phyloP scores from a whole-genome alignment of 345 rosid species.

The Laguncularia racemosa region DNA sequence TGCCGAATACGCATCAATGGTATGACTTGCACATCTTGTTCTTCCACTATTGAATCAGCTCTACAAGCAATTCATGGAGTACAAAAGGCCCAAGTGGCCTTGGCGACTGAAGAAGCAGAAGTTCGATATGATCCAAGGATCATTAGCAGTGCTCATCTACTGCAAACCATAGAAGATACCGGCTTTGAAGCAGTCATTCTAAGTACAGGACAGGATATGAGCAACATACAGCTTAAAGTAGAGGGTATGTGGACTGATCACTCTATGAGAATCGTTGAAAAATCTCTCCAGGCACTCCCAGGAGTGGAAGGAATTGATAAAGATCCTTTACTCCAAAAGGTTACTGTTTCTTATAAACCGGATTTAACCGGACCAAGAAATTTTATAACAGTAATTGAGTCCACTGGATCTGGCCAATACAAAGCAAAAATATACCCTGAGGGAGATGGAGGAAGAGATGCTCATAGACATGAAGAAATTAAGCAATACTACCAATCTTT shows the following conservation, averaged over 20 bases:
- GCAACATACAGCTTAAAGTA: conserved; percentile 63
- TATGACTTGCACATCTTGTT: conserved; percentile 92
- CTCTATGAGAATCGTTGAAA: conserved; percentile 43
- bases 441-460: conserved; percentile 53
- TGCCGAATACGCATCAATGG: conserved; percentile 71
- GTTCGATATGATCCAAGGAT: conserved; percentile 54
- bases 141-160: conserved; percentile 27
- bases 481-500: conserved; percentile 58
- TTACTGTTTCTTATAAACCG: conserved; percentile 58
- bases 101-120: conserved; percentile 90
- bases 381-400: conserved; percentile 66
- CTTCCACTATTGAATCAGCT: conserved; percentile 60
- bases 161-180: conserved; percentile 43
- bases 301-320: conserved; percentile 48
- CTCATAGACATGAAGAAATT: conserved; percentile 51
- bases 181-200: conserved; percentile 74
- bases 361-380: conserved; percentile 75
- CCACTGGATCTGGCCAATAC: conserved; percentile 60
- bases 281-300: conserved; percentile 78
- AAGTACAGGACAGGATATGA: conserved; percentile 63
- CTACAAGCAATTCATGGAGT: conserved; percentile 60
- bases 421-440: conserved; percentile 64
- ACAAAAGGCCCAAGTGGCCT: conserved; percentile 63
- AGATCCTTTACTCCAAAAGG: conserved; percentile 25
- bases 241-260: conserved; percentile 49